Evolutionary conservation across 2,329 filamentous ascomycete genomes (phyloP).

Genomic region (Colletotrichum sp.): DNA sequence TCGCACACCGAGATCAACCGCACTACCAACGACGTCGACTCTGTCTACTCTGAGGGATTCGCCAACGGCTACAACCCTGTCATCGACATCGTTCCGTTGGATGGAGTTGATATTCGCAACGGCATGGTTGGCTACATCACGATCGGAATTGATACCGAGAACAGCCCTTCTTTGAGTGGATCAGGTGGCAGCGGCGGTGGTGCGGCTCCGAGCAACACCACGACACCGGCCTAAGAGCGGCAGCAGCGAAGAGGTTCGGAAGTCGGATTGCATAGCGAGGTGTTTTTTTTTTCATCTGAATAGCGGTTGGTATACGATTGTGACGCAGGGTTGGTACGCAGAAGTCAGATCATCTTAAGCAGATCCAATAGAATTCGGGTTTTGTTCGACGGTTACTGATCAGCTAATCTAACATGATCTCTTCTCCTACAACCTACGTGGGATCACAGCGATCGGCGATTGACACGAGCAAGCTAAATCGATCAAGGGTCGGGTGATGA

Average conservation of each 20-base stretch:
- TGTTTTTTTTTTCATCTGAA: not conserved
- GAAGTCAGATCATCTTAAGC: not conserved
- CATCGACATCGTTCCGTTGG: not conserved
- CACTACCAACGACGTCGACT: not conserved
- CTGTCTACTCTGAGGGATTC: not conserved
- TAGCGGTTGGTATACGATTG: not conserved
- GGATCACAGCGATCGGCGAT: not conserved
- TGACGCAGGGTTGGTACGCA: not conserved
- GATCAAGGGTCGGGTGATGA: not conserved
- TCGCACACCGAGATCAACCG: slow-evolving; percentile 37
- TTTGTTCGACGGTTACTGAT: not conserved
- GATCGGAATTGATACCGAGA: not conserved
- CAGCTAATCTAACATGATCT: not conserved
- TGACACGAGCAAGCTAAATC: not conserved
- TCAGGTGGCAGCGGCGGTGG: not conserved
- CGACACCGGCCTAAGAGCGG: not conserved
- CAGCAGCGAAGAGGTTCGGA: not conserved
- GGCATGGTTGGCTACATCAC: slow-evolving; percentile 4
- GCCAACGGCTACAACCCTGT: not conserved
- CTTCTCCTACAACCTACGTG: not conserved
- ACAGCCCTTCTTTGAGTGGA: not conserved
- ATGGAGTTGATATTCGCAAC: not conserved
- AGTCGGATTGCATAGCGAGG: not conserved
- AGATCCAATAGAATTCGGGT: not conserved
- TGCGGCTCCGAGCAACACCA: not conserved